Base-by-base conservation (phyloP, 257 asterid genomes). In the Solanum chilense region DNA sequence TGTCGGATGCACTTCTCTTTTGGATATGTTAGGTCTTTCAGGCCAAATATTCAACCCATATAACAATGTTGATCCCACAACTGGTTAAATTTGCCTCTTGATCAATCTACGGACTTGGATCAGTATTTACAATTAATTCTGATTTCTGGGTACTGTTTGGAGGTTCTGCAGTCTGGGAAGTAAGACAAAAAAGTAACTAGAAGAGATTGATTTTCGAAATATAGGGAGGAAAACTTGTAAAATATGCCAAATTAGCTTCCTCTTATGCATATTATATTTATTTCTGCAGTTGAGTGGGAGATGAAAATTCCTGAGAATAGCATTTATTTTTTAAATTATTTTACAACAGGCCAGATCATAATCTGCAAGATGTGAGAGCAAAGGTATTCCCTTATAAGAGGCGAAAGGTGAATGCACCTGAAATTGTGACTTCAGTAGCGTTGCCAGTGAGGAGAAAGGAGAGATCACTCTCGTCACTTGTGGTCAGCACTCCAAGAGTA, bases 391-490 rank as follows among this genome's bases (percentile, higher is more conserved):
- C 99, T 82, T 95, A 89, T 84, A 97, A 94, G 95, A 93, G 98
- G 89, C 88, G 91, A 88, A 95, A 95, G 90, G 93, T 93, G 90
- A 91, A 89, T 84, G 92, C 97, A 91, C 95, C 97, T 78, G 99
- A 97, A 90, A 87, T 89, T 88, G 86, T 89, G 87, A 88, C 95
- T 88, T 92, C 95, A 52, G 85, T 95, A 85, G 71, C 95, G 49
- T 88, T 96, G 90, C 99, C 99, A 35, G 96, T 91, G 49, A 97
- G 94, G 94, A 95, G 98, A 90, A 97, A 97, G 92, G 99, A 97
- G 92, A 93, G 98, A 89, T 97, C 98, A 27, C 99, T 97, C 83
- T 97, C 99, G 11, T 93, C 99, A 23, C 90, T 97, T 93, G 99
- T 94, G 84, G 98, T 97, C 78, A 96, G 93, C 93, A 94, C 99